These are phyloP conservation scores for Fusarium avenaceum DNA, from an alignment of 2,329 filamentous ascomycete genomes.

Conservation along the genomic window DNA sequence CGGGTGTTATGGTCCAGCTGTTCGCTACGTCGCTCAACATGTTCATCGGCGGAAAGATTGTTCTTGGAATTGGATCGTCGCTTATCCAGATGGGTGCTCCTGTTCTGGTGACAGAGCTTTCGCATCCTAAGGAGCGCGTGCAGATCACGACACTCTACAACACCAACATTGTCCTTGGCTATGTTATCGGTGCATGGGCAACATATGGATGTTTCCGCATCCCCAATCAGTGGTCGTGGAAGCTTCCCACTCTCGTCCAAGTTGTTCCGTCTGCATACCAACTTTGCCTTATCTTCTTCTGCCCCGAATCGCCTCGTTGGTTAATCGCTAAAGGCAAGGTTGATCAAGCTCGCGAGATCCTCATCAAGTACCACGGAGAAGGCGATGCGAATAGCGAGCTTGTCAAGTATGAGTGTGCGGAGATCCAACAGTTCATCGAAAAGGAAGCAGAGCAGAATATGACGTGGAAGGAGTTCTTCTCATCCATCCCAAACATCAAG, in stretches of 20 bases:
- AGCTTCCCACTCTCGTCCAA: conserved; percentile 64
- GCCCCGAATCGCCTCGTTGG: conserved; percentile 73
- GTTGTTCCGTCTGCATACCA: conserved; percentile 59
- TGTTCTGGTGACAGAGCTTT: conserved; percentile 59
- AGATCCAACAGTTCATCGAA: conserved; percentile 63
- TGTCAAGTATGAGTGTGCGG: conserved; percentile 62
- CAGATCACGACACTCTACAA: conserved; percentile 45
- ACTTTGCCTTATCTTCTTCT: conserved; percentile 61
- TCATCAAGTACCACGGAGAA: conserved; percentile 67
- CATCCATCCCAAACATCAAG: conserved; percentile 56
- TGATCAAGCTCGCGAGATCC: conserved; percentile 64
- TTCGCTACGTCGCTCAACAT: conserved; percentile 54
- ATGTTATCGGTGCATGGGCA: conserved; percentile 43
- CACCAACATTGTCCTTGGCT: conserved; percentile 41
- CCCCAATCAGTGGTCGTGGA: conserved; percentile 39
- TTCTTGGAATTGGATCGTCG: conserved; percentile 52
- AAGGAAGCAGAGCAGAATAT: conserved; percentile 60
- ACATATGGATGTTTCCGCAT: conserved; percentile 47
- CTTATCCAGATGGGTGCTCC: conserved; percentile 57
- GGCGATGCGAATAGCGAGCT: conserved; percentile 59
- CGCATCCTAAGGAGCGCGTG: conserved; percentile 54
- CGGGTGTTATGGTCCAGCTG: conserved; percentile 54
- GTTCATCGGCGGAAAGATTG: conserved; percentile 51
- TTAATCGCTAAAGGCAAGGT: conserved; percentile 64
- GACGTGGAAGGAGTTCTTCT: conserved; percentile 60